Conservation (phyloP, 2,329 filamentous ascomycete species). For the Nemania sp. region DNA sequence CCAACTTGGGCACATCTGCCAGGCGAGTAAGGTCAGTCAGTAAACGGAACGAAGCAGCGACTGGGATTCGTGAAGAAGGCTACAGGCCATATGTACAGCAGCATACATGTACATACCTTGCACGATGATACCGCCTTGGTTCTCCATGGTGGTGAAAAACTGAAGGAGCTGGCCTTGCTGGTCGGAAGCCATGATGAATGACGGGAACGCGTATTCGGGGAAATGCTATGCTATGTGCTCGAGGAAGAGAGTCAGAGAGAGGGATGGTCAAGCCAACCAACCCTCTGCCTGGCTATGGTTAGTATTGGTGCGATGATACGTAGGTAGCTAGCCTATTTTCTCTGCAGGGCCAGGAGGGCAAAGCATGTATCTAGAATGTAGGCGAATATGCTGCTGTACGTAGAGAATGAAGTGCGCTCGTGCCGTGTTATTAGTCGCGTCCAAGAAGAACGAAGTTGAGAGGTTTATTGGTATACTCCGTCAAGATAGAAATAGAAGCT, state of each 20-base stretch:
- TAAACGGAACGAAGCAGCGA: neutral
- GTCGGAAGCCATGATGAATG: slow-evolving; percentile 53
- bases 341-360: neutral
- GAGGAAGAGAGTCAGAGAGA: neutral
- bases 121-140: slow-evolving; percentile 61
- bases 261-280: slow-evolving; percentile 1
- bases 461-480: neutral
- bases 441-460: neutral
- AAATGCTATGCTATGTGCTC: too few relatives aligned
- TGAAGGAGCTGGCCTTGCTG: slow-evolving; percentile 50
- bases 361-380: neutral
- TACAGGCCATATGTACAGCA: too few relatives aligned
- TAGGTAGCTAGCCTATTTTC: neutral
- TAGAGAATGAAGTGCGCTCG: neutral
- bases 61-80: neutral
- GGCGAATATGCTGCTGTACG: neutral
- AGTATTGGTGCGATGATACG: neutral
- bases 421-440: neutral
- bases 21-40: slow-evolving; percentile 26
- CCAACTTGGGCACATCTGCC: slow-evolving; percentile 84
- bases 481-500: too few relatives aligned
- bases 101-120: slow-evolving; percentile 44
- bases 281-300: neutral
- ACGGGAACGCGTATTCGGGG: neutral
- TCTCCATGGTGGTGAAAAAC: slow-evolving; percentile 62